A percentile compares a stretch with the other conserved stretches of the same genome.
These are phyloP conservation scores for Pezizomycotina sp. DNA, from an alignment of 2,329 filamentous ascomycete genomes.

Conservation along the genomic window DNA sequence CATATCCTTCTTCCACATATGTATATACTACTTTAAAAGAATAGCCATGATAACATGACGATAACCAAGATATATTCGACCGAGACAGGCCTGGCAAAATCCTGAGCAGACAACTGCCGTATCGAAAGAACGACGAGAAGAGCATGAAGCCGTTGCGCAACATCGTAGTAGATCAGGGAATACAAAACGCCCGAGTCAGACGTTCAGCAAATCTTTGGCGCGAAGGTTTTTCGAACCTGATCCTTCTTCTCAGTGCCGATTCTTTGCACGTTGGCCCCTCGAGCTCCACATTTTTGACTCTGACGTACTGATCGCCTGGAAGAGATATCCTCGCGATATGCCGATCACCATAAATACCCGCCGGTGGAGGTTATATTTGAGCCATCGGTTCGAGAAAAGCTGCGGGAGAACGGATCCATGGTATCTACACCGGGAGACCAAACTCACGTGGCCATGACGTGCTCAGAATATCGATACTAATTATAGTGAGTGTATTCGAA, in stretches of 20 bases:
- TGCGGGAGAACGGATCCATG: too few relatives aligned
- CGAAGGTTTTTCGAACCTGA: constrained; percentile 61
- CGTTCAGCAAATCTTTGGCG: constrained; percentile 43
- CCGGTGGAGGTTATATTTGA: too few relatives aligned
- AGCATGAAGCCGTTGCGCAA: too few relatives aligned
- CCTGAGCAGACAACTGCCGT: constrained; percentile 68
- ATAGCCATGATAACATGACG: constrained; percentile 2
- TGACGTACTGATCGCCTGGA: constrained; percentile 56
- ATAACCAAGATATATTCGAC: too few relatives aligned
- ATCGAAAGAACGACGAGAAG: constrained; percentile 43
- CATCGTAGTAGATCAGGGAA: constrained; percentile 38
- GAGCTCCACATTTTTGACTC: constrained; percentile 58
- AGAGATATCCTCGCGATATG: too few relatives aligned
- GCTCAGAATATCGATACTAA: too few relatives aligned
- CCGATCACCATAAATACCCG: too few relatives aligned
- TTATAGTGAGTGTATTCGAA: too few relatives aligned
- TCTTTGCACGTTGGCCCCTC: constrained; percentile 77
- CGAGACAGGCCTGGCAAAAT: constrained; percentile 90
- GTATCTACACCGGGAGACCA: too few relatives aligned
- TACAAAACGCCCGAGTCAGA: constrained; percentile 39
- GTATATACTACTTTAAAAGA: too few relatives aligned
- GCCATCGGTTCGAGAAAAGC: too few relatives aligned
- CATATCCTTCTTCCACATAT: constrained; percentile 1
- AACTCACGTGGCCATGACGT: too few relatives aligned
- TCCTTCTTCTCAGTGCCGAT: constrained; percentile 58